phyloP scores from a whole-genome alignment of 148 eudicot genomes.

The Selenicereus undatus region DNA sequence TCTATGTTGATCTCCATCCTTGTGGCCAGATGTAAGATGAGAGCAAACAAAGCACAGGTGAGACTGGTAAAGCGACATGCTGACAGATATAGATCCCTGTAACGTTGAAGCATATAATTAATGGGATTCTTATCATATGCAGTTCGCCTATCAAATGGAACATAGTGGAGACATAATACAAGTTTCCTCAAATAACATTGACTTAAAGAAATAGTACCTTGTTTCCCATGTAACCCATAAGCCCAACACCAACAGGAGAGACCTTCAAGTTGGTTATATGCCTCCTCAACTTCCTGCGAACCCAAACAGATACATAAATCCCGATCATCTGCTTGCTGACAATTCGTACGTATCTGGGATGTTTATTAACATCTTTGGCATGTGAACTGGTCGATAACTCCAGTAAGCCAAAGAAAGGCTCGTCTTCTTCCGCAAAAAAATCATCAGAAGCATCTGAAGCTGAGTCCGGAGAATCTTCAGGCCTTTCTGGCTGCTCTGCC shows the following conservation, averaged over 20 bases:
- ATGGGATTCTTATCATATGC: neutral
- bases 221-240: slow-evolving; percentile 98
- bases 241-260: slow-evolving; percentile 86
- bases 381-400: slow-evolving; percentile 1
- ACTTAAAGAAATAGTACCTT: slow-evolving; percentile 46
- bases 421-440: slow-evolving; percentile 49
- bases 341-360: slow-evolving; percentile 62
- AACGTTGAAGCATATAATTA: slow-evolving; percentile 13
- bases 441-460: slow-evolving; percentile 45
- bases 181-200: neutral
- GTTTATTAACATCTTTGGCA: slow-evolving; percentile 11
- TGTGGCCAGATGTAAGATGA: slow-evolving; percentile 81
- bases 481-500: slow-evolving; percentile 36
- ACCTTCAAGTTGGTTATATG: slow-evolving; percentile 72
- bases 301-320: slow-evolving; percentile 86
- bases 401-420: slow-evolving; percentile 33
- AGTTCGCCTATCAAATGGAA: neutral
- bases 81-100: slow-evolving; percentile 91
- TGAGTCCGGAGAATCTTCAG: slow-evolving; percentile 39
- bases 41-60: slow-evolving; percentile 90
- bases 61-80: slow-evolving; percentile 81
- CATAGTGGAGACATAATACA: neutral
- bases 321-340: slow-evolving; percentile 98
- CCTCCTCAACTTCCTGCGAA: slow-evolving; percentile 68
- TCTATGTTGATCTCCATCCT: slow-evolving; percentile 66